Evolutionary conservation across 1,284 basidiomycete genomes (phyloP).

Genomic region (Puccinia coronata): DNA sequence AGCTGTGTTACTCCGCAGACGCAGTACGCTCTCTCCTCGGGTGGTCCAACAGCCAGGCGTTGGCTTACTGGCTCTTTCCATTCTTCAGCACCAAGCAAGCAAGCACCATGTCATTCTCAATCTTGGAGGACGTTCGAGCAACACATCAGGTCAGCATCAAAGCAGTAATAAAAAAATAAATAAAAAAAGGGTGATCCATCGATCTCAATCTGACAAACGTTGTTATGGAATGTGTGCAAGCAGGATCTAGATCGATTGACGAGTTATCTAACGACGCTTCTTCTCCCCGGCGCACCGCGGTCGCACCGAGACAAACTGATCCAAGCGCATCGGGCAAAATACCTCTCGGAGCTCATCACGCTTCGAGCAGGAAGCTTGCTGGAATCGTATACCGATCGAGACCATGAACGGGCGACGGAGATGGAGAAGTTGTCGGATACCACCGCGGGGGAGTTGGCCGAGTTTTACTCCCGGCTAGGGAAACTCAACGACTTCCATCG

Average conservation of each 20-base stretch:
- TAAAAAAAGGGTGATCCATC: no score
- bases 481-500: conserved; percentile 93
- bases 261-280: conserved; percentile 19
- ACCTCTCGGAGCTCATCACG: conserved; percentile 31
- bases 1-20: no score
- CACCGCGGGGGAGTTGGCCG: conserved; percentile 70
- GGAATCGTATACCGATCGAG: conserved; percentile 34
- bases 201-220: neutral
- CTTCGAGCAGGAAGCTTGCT: conserved; percentile 24
- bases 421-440: conserved; percentile 33
- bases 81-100: neutral
- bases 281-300: conserved; percentile 38
- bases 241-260: conserved; percentile 46
- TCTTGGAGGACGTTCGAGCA: conserved; percentile 36
- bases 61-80: no score
- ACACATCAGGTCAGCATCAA: conserved; percentile 35
- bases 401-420: conserved; percentile 33
- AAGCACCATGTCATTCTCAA: conserved; percentile 40
- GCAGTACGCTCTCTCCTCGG: no score
- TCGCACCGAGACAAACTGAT: conserved; percentile 37
- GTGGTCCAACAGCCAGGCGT: no score
- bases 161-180: neutral
- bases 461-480: conserved; percentile 90
- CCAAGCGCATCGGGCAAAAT: conserved; percentile 41
- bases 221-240: neutral